Evolutionary conservation across 163 green algal genomes (phyloP).

Genomic region (Coccomyxa subellipsoidea): DNA sequence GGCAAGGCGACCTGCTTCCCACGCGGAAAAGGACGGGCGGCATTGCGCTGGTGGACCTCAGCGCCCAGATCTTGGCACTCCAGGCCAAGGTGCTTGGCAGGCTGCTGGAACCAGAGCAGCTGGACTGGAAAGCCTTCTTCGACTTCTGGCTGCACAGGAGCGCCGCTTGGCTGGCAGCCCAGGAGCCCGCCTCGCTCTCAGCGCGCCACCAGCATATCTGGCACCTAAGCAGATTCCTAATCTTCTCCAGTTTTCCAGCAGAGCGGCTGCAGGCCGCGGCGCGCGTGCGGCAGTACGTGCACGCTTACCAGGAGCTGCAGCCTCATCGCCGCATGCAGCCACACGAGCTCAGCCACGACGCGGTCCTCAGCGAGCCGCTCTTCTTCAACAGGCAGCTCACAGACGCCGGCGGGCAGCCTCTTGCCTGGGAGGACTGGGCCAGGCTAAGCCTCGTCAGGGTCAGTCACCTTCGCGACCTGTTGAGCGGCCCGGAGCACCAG

Average conservation of each 20-base stretch:
- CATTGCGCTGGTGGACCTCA: background rate
- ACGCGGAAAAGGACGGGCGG: background rate
- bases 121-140: background rate
- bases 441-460: too few species aligned
- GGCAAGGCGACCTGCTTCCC: background rate
- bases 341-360: too few species aligned
- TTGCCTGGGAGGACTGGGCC: too few species aligned
- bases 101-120: background rate
- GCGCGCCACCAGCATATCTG: too few species aligned
- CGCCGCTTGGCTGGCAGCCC: background rate
- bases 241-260: background rate
- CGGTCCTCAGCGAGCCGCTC: too few species aligned
- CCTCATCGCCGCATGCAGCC: background rate
- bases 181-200: too few species aligned
- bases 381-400: too few species aligned
- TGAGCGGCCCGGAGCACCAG: too few species aligned
- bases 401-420: too few species aligned
- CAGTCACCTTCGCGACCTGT: too few species aligned
- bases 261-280: background rate
- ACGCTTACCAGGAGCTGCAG: background rate
- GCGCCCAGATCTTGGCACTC: background rate
- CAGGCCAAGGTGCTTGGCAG: background rate
- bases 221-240: too few species aligned
- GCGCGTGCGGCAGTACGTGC: background rate
- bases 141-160: background rate